Evolutionary conservation across 495 filamentous ascomycete genomes (phyloP).

Genomic region (Podospora pseudopauciseta): DNA sequence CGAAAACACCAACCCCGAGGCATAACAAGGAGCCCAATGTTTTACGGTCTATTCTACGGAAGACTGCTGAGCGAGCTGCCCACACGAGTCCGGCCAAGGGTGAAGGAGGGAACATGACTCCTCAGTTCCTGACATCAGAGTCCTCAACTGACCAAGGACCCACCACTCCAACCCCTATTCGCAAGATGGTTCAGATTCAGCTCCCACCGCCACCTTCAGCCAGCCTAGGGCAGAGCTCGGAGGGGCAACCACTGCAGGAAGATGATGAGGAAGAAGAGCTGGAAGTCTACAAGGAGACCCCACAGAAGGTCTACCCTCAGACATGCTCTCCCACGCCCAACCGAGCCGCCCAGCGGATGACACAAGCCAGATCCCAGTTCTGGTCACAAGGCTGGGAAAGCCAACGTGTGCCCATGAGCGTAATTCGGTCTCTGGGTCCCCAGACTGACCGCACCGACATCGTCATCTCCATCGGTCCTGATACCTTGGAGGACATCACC

Average conservation of each 20-base stretch:
- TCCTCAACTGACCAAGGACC: slow-evolving; percentile 3
- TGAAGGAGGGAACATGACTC: neutral
- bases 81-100: neutral
- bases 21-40: neutral
- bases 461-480: slow-evolving; percentile 41
- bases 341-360: slow-evolving; percentile 12
- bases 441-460: slow-evolving; percentile 47
- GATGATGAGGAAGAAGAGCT: slow-evolving; percentile 15
- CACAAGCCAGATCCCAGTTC: slow-evolving; percentile 28
- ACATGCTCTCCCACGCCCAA: slow-evolving; percentile 18
- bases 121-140: slow-evolving; percentile 8
- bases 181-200: slow-evolving; percentile 23
- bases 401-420: slow-evolving; percentile 46
- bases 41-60: neutral
- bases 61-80: neutral
- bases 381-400: slow-evolving; percentile 47
- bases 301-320: slow-evolving; percentile 11
- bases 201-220: slow-evolving; percentile 10
- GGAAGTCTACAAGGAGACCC: slow-evolving; percentile 30
- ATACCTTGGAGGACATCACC: slow-evolving; percentile 39
- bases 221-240: neutral
- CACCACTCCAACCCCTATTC: slow-evolving; percentile 20
- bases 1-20: slow-evolving; percentile 1
- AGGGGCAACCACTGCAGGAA: slow-evolving; percentile 19
- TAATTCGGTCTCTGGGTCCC: slow-evolving; percentile 42